These are phyloP conservation scores for Orbilia blumenaviensis DNA, from an alignment of 2,329 filamentous ascomycete genomes.

Conservation along the genomic window DNA sequence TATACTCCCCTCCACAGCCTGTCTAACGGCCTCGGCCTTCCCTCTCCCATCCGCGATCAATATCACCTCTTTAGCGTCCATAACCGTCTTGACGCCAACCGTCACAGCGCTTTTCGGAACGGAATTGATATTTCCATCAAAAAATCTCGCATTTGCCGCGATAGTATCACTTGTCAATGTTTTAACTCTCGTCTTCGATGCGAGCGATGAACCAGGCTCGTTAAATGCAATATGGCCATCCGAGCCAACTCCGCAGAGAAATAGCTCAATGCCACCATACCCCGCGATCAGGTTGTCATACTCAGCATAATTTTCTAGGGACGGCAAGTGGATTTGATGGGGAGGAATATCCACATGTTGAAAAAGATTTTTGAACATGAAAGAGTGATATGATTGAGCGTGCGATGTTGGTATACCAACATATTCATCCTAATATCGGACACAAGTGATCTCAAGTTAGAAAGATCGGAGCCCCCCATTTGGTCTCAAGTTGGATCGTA, in stretches of 20 bases:
- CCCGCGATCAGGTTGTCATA: conserved; percentile 81
- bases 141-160: conserved; percentile 84
- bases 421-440: conserved; percentile 75
- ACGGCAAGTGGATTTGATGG: conserved; percentile 82
- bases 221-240: conserved; percentile 93
- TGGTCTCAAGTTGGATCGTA: conserved; percentile 57
- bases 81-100: conserved; percentile 82
- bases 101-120: conserved; percentile 85
- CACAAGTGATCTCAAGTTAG: conserved; percentile 5
- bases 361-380: conserved; percentile 95
- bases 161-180: conserved; percentile 88
- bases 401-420: conserved; percentile 83
- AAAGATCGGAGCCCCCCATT: not conserved
- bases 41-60: conserved; percentile 83
- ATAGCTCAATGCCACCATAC: conserved; percentile 82
- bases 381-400: conserved; percentile 85
- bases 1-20: conserved; percentile 80
- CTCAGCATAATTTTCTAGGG: conserved; percentile 77
- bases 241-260: conserved; percentile 83
- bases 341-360: conserved; percentile 83
- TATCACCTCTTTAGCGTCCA: conserved; percentile 82
- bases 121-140: conserved; percentile 75
- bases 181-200: conserved; percentile 82
- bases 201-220: conserved; percentile 81
- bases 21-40: conserved; percentile 81